Evolutionary conservation across 768 basidiomycete species (phyloP).

Genomic region (Kwoniella bestiolae): DNA sequence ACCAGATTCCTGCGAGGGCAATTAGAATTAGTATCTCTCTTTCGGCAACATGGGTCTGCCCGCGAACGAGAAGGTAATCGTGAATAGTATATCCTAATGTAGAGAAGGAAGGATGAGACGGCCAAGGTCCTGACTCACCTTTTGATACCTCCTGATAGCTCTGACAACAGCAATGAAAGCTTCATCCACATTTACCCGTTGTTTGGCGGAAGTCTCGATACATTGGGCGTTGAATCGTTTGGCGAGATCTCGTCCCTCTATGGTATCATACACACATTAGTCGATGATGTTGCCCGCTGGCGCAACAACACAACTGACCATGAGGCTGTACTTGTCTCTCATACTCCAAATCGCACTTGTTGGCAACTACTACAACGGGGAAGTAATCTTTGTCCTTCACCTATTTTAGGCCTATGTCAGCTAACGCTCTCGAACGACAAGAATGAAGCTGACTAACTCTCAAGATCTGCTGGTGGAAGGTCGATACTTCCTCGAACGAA

Average conservation of each 20-base stretch:
- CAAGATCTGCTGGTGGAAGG: slow-evolving; percentile 93
- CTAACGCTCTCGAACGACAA: background rate
- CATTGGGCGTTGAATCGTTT: slow-evolving; percentile 93
- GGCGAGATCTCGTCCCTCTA: slow-evolving; percentile 96
- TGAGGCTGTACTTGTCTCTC: slow-evolving; percentile 96
- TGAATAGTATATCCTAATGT: too few species aligned
- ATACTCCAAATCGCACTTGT: slow-evolving; percentile 94
- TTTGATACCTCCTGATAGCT: slow-evolving; percentile 91
- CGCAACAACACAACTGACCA: slow-evolving; percentile 66
- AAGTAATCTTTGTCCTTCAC: slow-evolving; percentile 96
- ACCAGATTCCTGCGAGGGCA: slow-evolving; percentile 48
- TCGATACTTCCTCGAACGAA: slow-evolving; percentile 95
- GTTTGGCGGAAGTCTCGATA: slow-evolving; percentile 95
- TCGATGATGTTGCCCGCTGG: too few species aligned
- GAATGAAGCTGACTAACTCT: slow-evolving; percentile 33
- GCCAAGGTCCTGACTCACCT: slow-evolving; percentile 65
- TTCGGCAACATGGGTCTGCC: too few species aligned
- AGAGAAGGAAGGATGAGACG: background rate
- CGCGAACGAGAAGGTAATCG: too few species aligned
- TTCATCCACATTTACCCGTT: slow-evolving; percentile 95
- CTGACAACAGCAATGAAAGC: slow-evolving; percentile 91
- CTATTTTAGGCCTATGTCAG: slow-evolving; percentile 57
- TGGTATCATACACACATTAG: slow-evolving; percentile 8
- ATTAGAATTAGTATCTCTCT: too few species aligned
- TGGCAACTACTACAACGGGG: slow-evolving; percentile 96